These are phyloP conservation scores for Tricholoma saponaceum DNA, from an alignment of 768 basidiomycete genomes.

Conservation along the genomic window DNA sequence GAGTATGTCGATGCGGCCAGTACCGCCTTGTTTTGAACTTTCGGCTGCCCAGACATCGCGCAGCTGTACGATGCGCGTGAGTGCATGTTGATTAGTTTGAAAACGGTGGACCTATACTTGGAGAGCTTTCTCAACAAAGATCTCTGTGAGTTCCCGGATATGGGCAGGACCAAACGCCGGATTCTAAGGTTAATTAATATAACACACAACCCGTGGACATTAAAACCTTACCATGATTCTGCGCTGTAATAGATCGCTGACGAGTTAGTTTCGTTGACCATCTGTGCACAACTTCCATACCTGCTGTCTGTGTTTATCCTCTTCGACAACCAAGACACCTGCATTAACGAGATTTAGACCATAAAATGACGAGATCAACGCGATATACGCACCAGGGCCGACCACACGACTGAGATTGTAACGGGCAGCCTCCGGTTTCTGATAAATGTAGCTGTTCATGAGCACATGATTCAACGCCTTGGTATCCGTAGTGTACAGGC, in stretches of 20 bases:
- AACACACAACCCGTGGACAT: background rate
- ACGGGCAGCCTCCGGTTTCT: constrained; percentile 44
- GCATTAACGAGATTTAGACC: background rate
- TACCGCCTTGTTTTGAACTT: constrained; percentile 17
- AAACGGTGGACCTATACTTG: constrained; percentile 27
- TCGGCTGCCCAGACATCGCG: constrained; percentile 42
- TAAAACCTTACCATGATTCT: constrained; percentile 35
- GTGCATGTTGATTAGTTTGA: background rate
- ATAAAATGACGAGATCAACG: background rate
- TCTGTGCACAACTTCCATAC: constrained; percentile 15
- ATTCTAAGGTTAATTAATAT: constrained; percentile 35
- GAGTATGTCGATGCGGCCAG: constrained; percentile 49
- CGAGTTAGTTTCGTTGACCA: background rate
- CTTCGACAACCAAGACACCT: constrained; percentile 49
- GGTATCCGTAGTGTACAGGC: constrained; percentile 56
- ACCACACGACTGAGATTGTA: constrained; percentile 37
- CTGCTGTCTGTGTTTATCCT: constrained; percentile 43
- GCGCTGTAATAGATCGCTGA: constrained; percentile 22
- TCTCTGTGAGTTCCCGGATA: constrained; percentile 51
- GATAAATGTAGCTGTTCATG: constrained; percentile 48
- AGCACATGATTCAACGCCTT: constrained; percentile 63
- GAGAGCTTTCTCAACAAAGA: constrained; percentile 52
- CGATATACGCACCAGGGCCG: constrained; percentile 28
- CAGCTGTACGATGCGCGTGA: constrained; percentile 26
- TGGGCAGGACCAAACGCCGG: constrained; percentile 64